Evolutionary conservation across 352 stramenopile genomes (phyloP).

Genomic region (Pythium grandisporangium): DNA sequence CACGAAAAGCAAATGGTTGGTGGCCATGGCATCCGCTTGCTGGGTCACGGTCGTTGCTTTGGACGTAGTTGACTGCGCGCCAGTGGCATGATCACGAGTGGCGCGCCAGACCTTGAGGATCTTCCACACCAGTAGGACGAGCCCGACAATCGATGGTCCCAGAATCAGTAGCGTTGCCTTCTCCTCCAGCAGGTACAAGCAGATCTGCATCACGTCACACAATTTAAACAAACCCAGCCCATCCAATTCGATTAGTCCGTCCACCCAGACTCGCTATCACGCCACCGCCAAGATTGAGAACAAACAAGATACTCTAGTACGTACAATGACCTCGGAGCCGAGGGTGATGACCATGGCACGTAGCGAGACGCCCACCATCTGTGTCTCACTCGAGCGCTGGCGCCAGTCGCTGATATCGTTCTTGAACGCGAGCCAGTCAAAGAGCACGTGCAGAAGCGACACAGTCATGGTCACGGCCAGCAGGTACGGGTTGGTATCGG

Average conservation of each 20-base stretch:
- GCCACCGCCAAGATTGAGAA: no score
- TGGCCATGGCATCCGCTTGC: constrained; percentile 77
- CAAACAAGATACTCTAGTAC: no score
- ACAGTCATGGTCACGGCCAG: constrained; percentile 93
- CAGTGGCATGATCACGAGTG: constrained; percentile 14
- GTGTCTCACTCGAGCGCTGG: constrained; percentile 77
- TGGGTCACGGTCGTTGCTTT: constrained; percentile 34
- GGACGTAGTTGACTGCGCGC: constrained; percentile 9
- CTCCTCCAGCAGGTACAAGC: constrained; percentile 94
- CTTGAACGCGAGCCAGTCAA: constrained; percentile 98
- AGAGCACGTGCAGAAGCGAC: constrained; percentile 95
- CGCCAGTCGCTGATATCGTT: constrained; percentile 97
- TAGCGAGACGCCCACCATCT: constrained; percentile 91
- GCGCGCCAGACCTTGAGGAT: constrained; percentile 55
- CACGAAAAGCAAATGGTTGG: constrained; percentile 68
- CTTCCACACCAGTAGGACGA: constrained; percentile 86
- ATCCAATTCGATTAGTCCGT: no score
- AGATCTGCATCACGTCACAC: constrained; percentile 33
- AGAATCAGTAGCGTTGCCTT: constrained; percentile 92
- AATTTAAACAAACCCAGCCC: no score
- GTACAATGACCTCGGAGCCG: constrained; percentile 85
- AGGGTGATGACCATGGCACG: constrained; percentile 90
- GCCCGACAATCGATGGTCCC: constrained; percentile 42
- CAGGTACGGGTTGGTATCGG: constrained; percentile 94
- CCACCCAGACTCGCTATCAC: no score